Percentiles rank a stretch among this genome's conserved stretches.
These are phyloP conservation scores for Aspergillus sp. DNA, from an alignment of 2,329 filamentous ascomycete species.

Conservation along the genomic window DNA sequence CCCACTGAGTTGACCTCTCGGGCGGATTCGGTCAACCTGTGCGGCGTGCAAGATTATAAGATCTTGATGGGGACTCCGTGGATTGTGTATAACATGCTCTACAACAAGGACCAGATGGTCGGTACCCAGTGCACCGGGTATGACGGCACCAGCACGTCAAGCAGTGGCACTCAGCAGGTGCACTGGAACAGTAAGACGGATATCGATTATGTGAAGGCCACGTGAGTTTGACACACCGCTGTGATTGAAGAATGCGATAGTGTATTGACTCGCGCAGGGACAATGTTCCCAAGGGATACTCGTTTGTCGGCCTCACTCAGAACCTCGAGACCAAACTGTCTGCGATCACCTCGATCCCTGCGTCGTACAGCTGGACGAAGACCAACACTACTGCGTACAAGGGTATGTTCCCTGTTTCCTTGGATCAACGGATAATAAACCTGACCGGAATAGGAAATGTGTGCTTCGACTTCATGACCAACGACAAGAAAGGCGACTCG, in stretches of 20 bases:
- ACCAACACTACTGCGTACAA: slow-evolving; percentile 45
- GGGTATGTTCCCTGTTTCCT: slow-evolving; percentile 17
- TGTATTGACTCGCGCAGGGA: slow-evolving; percentile 17
- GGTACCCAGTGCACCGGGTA: slow-evolving; percentile 45
- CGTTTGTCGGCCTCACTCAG: slow-evolving; percentile 46
- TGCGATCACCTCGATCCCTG: slow-evolving; percentile 41
- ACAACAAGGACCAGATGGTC: slow-evolving; percentile 40
- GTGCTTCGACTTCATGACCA: slow-evolving; percentile 48
- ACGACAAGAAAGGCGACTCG: slow-evolving; percentile 43
- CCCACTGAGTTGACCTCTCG: neutral
- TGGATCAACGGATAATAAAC: too few species aligned
- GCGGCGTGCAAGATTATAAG: slow-evolving; percentile 24
- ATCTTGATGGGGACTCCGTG: slow-evolving; percentile 42
- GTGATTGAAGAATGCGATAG: neutral
- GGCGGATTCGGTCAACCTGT: slow-evolving; percentile 12
- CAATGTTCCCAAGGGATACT: slow-evolving; percentile 47
- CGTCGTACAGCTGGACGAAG: slow-evolving; percentile 41
- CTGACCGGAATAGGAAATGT: slow-evolving; percentile 29
- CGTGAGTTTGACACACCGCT: neutral
- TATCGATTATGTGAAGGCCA: neutral
- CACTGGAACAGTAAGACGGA: slow-evolving; percentile 3
- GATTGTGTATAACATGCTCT: slow-evolving; percentile 50
- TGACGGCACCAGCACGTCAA: slow-evolving; percentile 27
- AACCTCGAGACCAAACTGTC: slow-evolving; percentile 42
- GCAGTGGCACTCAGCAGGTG: slow-evolving; percentile 36